phyloP scores from a whole-genome alignment of 345 rosid species.

The Melaleuca alternifolia region DNA sequence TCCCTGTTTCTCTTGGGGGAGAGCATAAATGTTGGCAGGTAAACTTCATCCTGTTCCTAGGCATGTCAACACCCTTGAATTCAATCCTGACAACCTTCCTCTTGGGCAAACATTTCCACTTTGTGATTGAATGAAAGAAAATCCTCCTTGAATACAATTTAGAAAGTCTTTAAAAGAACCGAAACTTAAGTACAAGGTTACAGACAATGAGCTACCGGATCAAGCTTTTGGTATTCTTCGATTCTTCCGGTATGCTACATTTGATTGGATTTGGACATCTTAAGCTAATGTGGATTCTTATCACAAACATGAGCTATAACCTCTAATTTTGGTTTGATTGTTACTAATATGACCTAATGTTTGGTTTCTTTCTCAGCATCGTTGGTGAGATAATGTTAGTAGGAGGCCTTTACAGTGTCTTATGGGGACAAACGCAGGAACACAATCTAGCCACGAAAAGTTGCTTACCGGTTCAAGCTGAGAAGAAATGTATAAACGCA shows the following conservation, averaged over 20 bases:
- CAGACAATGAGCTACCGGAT: neutral
- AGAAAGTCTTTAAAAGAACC: neutral
- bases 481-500: neutral
- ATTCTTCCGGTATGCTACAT: neutral
- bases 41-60: neutral
- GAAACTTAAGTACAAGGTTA: neutral
- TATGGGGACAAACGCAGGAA: constrained; percentile 58
- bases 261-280: neutral
- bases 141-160: neutral
- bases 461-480: neutral
- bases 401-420: constrained; percentile 59
- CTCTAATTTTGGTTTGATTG: neutral
- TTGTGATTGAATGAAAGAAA: neutral
- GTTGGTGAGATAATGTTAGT: constrained; percentile 57
- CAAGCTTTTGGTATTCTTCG: neutral
- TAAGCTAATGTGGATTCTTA: neutral
- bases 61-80: neutral
- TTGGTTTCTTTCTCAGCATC: constrained; percentile 22
- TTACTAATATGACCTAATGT: neutral
- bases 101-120: neutral
- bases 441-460: neutral
- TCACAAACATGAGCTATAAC: neutral
- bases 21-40: constrained; percentile 61
- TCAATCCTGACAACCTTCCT: neutral
- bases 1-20: constrained; percentile 62